These are phyloP conservation scores for Trichoderma pleuroti DNA, from an alignment of 2,329 filamentous ascomycete species.

Conservation along the genomic window DNA sequence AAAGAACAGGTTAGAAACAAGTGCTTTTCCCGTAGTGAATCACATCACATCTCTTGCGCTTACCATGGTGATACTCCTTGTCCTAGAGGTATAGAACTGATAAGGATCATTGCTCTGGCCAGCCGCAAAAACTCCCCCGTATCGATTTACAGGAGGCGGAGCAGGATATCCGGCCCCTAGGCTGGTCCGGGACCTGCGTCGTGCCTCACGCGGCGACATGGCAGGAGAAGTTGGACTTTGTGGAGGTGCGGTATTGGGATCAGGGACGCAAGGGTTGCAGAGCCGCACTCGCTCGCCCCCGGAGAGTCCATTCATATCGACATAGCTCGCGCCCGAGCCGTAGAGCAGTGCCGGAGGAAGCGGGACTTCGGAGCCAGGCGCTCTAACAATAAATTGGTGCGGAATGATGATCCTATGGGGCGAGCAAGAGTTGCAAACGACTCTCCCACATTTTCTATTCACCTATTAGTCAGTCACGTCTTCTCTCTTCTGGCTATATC, in stretches of 20 bases:
- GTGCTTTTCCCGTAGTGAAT: not conserved
- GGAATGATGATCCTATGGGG: constrained; percentile 95
- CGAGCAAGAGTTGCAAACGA: constrained; percentile 86
- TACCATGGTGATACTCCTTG: constrained; percentile 51
- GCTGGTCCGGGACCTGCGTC: constrained; percentile 47
- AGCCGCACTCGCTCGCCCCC: constrained; percentile 58
- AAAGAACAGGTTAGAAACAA: constrained; percentile 8
- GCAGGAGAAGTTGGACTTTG: constrained; percentile 38
- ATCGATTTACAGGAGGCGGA: constrained; percentile 29
- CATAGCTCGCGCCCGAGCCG: constrained; percentile 38
- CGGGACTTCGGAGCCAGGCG: constrained; percentile 50
- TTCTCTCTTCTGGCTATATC: not conserved
- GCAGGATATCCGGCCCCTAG: constrained; percentile 33
- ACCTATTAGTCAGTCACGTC: constrained; percentile 20
- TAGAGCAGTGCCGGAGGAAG: constrained; percentile 36
- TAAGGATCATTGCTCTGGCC: constrained; percentile 35
- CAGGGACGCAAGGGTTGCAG: constrained; percentile 61
- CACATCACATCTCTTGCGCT: constrained; percentile 20
- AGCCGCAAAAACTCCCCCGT: constrained; percentile 37
- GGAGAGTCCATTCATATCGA: constrained; percentile 44
- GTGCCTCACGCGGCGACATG: constrained; percentile 36
- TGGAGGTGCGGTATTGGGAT: constrained; percentile 57
- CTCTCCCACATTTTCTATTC: constrained; percentile 78
- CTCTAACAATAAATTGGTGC: constrained; percentile 84
- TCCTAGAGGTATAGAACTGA: constrained; percentile 32